These are phyloP conservation scores for Arachnopeziza araneosa DNA, from an alignment of 2,329 filamentous ascomycete species.

Conservation along the genomic window DNA sequence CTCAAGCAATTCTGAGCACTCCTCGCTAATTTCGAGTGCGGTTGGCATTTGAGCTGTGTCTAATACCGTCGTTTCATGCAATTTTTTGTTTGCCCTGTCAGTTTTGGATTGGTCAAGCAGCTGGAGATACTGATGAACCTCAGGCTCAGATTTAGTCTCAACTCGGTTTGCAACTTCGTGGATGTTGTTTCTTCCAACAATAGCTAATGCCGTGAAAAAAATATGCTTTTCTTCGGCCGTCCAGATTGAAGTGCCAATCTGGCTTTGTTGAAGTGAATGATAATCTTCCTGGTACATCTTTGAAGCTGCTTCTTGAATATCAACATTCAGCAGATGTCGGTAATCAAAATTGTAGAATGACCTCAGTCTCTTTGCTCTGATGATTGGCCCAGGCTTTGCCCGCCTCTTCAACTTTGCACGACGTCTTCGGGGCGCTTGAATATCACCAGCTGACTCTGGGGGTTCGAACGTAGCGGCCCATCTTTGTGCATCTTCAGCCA, in stretches of 20 bases:
- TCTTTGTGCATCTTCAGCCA: not conserved
- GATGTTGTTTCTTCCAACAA: conserved; percentile 58
- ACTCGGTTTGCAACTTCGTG: conserved; percentile 57
- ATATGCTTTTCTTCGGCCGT: conserved; percentile 61
- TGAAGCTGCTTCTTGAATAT: conserved; percentile 48
- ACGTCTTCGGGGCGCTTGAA: conserved; percentile 18
- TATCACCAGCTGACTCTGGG: conserved; percentile 18
- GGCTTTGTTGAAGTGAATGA: conserved; percentile 39
- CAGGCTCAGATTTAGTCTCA: conserved; percentile 65
- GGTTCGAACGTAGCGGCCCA: conserved; percentile 27
- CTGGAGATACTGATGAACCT: conserved; percentile 65
- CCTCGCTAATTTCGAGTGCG: conserved; percentile 64
- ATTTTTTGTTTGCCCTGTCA: conserved; percentile 22
- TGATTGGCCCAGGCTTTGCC: conserved; percentile 11
- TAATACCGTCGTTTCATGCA: conserved; percentile 16
- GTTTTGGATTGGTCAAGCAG: conserved; percentile 48
- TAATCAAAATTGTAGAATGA: conserved; percentile 46
- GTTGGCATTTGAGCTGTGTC: conserved; percentile 46
- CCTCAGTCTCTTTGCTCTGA: conserved; percentile 30
- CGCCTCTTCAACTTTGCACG: conserved; percentile 6
- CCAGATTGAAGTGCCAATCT: conserved; percentile 69
- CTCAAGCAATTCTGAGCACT: conserved; percentile 63
- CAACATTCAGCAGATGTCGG: conserved; percentile 46
- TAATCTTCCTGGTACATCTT: conserved; percentile 26
- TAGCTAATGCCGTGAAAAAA: conserved; percentile 62